A percentile compares a stretch with the other conserved stretches of the same genome.
These are phyloP conservation scores for Lineolata rhizophorae DNA, from an alignment of 495 filamentous ascomycete species.

Conservation along the genomic window DNA sequence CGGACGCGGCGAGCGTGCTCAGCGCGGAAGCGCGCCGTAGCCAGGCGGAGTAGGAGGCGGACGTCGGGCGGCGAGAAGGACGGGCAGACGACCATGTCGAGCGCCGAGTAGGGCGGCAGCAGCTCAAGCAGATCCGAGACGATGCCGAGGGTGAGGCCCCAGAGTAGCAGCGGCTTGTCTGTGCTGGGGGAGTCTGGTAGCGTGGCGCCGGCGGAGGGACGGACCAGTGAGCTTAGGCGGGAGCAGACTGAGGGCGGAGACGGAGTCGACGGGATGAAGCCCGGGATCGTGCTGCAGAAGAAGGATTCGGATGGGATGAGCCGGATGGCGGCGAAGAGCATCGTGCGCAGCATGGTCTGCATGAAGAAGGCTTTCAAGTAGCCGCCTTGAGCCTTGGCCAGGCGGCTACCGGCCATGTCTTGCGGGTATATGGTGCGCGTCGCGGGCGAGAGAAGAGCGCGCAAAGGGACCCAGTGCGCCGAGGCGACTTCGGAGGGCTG, in stretches of 20 bases:
- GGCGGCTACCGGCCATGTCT: constrained; percentile 34
- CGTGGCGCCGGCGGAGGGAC: neutral
- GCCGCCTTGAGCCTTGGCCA: constrained; percentile 28
- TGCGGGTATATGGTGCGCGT: constrained; percentile 40
- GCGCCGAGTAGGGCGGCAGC: constrained; percentile 38
- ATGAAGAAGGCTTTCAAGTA: constrained; percentile 28
- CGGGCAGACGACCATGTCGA: constrained; percentile 46
- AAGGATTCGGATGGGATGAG: constrained; percentile 39
- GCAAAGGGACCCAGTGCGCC: constrained; percentile 55
- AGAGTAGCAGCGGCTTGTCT: constrained; percentile 40
- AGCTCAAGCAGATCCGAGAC: constrained; percentile 52
- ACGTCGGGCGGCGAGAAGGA: constrained; percentile 51
- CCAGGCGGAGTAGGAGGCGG: constrained; percentile 31
- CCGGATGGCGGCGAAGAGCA: constrained; percentile 49
- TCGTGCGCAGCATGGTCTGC: constrained; percentile 36
- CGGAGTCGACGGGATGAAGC: constrained; percentile 16
- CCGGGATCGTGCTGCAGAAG: constrained; percentile 28
- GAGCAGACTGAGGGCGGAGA: constrained; percentile 1
- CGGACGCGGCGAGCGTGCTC: constrained; percentile 14
- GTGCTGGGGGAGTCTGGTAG: neutral
- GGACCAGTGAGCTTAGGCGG: neutral
- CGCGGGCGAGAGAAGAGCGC: constrained; percentile 37
- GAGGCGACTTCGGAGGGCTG: constrained; percentile 56
- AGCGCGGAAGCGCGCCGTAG: constrained; percentile 35
- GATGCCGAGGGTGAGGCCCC: constrained; percentile 56